Conservation (phyloP, 192 early-diverging fungal genomes). For the Globomyces pollinis-pini region DNA sequence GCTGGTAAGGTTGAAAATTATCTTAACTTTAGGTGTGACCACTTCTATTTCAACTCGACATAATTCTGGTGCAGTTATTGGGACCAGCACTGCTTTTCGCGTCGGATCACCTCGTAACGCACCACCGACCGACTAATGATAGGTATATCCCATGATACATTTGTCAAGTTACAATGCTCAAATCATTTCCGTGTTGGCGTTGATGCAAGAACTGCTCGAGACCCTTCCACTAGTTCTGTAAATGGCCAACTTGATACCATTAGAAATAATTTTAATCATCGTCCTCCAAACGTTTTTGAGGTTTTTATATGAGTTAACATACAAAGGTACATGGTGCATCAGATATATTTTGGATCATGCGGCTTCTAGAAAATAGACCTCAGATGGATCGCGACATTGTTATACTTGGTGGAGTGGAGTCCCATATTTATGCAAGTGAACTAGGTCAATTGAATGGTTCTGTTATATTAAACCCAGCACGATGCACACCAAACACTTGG, state of each 20-base stretch:
- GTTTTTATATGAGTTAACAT: too few relatives aligned
- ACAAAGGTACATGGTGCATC: neutral
- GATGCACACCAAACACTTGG: constrained; percentile 57
- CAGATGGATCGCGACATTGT: too few relatives aligned
- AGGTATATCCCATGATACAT: neutral
- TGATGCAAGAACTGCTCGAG: constrained; percentile 9
- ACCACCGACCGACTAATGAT: neutral
- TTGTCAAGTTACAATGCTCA: constrained; percentile 29
- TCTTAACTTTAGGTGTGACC: constrained; percentile 31
- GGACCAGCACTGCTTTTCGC: constrained; percentile 59
- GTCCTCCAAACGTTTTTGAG: too few relatives aligned
- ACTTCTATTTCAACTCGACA: constrained; percentile 48
- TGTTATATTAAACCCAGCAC: constrained; percentile 56
- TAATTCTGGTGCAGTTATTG: constrained; percentile 44
- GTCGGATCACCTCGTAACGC: constrained; percentile 44
- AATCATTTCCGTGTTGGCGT: constrained; percentile 56
- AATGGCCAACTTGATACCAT: constrained; percentile 4
- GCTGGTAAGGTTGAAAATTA: constrained; percentile 17
- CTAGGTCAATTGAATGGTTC: constrained; percentile 50
- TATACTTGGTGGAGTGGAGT: constrained; percentile 60
- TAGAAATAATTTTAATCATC: neutral
- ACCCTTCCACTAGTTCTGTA: neutral
- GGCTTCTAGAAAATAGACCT: constrained; percentile 1
- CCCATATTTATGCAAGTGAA: constrained; percentile 51
- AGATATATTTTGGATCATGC: neutral